Percentiles rank a stretch among this genome's conserved stretches.
Evolutionary conservation across 2,329 filamentous ascomycete species (phyloP).

Genomic region (Hymenoscyphus scutula): DNA sequence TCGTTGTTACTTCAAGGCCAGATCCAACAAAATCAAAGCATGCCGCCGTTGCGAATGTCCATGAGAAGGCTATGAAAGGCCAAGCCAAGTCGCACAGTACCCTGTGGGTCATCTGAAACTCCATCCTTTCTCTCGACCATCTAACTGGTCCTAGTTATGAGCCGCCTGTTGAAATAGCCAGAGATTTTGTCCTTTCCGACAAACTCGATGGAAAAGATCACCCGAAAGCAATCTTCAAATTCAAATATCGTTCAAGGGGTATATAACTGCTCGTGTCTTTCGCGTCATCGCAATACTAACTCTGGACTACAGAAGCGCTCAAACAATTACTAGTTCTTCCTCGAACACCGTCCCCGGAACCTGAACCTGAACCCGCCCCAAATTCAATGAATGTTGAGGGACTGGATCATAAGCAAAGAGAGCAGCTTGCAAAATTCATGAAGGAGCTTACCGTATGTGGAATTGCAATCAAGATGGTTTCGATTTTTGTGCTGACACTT

Average conservation of each 20-base stretch:
- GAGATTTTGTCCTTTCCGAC: not conserved
- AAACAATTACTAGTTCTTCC: constrained; percentile 8
- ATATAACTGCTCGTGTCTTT: not conserved
- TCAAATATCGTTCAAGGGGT: constrained; percentile 32
- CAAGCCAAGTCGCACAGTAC: constrained; percentile 20
- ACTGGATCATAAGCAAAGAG: constrained; percentile 4
- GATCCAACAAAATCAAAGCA: not conserved
- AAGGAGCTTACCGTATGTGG: constrained; percentile 5
- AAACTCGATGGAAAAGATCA: constrained; percentile 23
- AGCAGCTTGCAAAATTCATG: constrained; percentile 3
- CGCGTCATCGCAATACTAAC: not conserved
- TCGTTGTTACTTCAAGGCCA: not conserved
- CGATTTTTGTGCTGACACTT: not conserved
- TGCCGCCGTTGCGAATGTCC: constrained; percentile 3
- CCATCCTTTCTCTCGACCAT: not conserved
- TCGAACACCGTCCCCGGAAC: constrained; percentile 9
- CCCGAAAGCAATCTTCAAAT: constrained; percentile 23
- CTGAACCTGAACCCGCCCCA: not conserved
- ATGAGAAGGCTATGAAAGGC: constrained; percentile 23
- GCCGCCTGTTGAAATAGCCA: not conserved
- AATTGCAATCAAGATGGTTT: not conserved
- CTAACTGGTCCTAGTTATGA: not conserved
- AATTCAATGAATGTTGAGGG: not conserved
- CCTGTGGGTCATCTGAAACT: too few relatives aligned
- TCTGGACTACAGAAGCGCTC: not conserved